These are phyloP conservation scores for Globisporangium barbulae DNA, from an alignment of 352 stramenopile genomes.

Conservation along the genomic window DNA sequence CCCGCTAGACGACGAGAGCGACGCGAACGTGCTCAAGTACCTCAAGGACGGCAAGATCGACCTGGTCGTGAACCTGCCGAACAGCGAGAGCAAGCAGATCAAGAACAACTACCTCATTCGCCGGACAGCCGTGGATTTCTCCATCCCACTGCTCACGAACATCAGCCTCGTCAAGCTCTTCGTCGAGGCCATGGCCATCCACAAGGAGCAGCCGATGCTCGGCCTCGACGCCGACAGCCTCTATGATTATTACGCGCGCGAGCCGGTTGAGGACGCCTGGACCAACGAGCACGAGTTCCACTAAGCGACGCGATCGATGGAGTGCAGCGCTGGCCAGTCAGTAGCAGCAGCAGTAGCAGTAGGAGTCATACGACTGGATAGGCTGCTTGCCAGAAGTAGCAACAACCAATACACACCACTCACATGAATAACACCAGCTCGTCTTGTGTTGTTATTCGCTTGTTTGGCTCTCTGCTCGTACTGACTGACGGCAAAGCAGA, in stretches of 20 bases:
- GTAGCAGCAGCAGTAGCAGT: constrained; percentile 4
- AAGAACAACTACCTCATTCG: constrained; percentile 94
- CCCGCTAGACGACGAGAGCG: constrained; percentile 60
- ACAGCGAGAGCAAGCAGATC: constrained; percentile 82
- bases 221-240: constrained; percentile 94
- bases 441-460: no score
- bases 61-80: constrained; percentile 92
- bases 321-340: not conserved
- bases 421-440: no score
- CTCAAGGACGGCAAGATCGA: constrained; percentile 95
- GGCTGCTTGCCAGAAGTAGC: no score
- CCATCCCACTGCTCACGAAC: constrained; percentile 90
- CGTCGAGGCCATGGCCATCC: constrained; percentile 88
- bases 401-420: no score
- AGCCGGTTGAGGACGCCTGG: constrained; percentile 92
- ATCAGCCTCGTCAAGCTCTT: constrained; percentile 92
- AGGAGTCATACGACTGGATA: no score
- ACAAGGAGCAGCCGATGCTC: constrained; percentile 91
- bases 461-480: no score
- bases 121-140: constrained; percentile 91
- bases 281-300: constrained; percentile 95
- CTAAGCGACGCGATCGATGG: constrained; percentile 43
- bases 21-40: constrained; percentile 84
- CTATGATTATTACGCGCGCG: constrained; percentile 97
- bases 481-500: no score